Evolutionary conservation across 75 land plant genomes (phyloP).

Genomic region (Ceratopteris richardii): DNA sequence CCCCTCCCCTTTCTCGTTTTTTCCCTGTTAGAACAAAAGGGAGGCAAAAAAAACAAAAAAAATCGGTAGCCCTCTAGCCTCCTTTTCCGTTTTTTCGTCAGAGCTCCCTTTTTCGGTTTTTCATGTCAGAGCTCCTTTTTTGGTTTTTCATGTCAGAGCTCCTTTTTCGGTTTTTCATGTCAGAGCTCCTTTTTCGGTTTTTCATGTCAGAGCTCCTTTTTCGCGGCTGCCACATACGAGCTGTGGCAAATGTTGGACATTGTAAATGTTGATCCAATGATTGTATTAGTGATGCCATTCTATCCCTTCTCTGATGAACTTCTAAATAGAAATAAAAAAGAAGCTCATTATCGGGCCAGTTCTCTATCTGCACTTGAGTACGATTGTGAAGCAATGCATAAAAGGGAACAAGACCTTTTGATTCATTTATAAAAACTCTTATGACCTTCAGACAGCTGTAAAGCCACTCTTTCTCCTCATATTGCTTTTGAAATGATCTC

Average conservation of each 20-base stretch:
- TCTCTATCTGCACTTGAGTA: conserved; percentile 66
- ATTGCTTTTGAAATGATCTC: conserved; percentile 39
- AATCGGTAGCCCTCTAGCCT: no score
- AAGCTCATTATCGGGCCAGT: conserved; percentile 90
- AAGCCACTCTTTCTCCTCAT: conserved; percentile 60
- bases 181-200: no score
- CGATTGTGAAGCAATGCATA: conserved; percentile 89
- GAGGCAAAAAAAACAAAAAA: no score
- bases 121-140: no score
- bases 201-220: no score
- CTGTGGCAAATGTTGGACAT: conserved; percentile 90
- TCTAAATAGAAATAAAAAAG: conserved; percentile 80
- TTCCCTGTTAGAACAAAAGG: no score
- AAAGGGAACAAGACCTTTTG: conserved; percentile 80
- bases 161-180: conserved; percentile 58
- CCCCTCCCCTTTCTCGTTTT: no score
- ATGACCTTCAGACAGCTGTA: conserved; percentile 81
- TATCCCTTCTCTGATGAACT: conserved; percentile 91
- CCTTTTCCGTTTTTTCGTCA: no score
- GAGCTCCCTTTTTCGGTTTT: no score
- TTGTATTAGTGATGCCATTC: conserved; percentile 89
- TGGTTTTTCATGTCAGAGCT: no score
- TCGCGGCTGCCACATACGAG: no score
- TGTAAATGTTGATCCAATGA: conserved; percentile 96
- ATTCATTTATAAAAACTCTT: conserved; percentile 73